Conservation (phyloP, 306 rosid species). For the Argentina anserina region DNA sequence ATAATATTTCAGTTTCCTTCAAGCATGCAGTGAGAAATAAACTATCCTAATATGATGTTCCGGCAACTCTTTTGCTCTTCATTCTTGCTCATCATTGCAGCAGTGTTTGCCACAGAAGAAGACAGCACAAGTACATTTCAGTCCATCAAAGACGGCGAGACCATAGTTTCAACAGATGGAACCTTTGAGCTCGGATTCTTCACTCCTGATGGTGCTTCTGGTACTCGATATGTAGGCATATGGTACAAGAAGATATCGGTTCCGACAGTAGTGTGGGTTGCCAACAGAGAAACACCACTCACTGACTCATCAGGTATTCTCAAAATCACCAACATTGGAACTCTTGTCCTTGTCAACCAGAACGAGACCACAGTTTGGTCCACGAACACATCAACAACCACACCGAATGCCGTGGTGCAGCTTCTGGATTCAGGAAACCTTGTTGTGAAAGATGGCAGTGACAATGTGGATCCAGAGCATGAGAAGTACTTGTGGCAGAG, state of each 20-base stretch:
- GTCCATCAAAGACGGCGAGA: constrained; percentile 12
- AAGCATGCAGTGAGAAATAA: not conserved
- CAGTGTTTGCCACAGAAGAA: not conserved
- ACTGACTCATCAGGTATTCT: constrained; percentile 8
- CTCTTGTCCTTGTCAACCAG: constrained; percentile 3
- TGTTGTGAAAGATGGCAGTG: constrained; percentile 6
- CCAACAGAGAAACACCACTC: constrained; percentile 15
- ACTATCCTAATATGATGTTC: not conserved
- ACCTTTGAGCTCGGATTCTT: constrained; percentile 20
- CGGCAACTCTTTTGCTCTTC: not conserved
- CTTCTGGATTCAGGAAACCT: constrained; percentile 24
- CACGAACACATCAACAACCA: not conserved
- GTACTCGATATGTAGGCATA: constrained; percentile 16
- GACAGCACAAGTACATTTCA: constrained; percentile 6
- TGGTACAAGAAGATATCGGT: constrained; percentile 17
- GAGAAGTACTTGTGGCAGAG: constrained; percentile 10
- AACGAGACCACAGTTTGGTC: constrained; percentile 19
- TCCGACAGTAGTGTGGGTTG: constrained; percentile 17
- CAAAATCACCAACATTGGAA: not conserved
- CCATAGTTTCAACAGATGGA: constrained; percentile 17
- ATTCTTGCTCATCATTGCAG: not conserved
- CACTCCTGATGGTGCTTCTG: constrained; percentile 4
- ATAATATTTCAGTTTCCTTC: not conserved
- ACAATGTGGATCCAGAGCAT: not conserved
- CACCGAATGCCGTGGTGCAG: constrained; percentile 3